These are phyloP conservation scores for Jamesozyma jinghongensis DNA, from an alignment of 805 yeast genomes.

Conservation along the genomic window DNA sequence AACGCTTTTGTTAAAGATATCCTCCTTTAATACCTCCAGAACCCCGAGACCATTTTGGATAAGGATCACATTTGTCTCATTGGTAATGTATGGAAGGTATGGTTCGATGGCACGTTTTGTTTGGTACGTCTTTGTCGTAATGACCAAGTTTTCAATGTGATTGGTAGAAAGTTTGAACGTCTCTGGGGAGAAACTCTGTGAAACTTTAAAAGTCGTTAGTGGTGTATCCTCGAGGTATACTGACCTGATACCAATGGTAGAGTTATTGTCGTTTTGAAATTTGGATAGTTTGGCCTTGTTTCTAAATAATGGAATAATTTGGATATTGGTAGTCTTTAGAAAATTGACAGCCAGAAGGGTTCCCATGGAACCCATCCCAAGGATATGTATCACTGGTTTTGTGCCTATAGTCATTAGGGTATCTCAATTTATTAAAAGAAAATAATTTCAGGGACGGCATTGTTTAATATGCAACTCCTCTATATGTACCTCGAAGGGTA, in stretches of 20 bases:
- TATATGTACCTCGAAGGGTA: background rate
- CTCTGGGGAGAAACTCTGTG: constrained; percentile 18
- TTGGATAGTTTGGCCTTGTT: constrained; percentile 16
- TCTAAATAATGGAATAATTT: constrained; percentile 27
- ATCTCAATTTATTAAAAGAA: too few species aligned
- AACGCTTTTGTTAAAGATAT: constrained; percentile 43
- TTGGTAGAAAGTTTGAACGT: constrained; percentile 11
- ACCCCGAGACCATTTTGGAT: constrained; percentile 91
- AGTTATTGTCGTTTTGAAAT: constrained; percentile 16
- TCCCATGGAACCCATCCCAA: constrained; percentile 32
- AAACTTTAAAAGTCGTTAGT: constrained; percentile 6
- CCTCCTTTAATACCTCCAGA: constrained; percentile 42
- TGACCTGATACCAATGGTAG: constrained; percentile 19
- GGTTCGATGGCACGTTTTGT: constrained; percentile 56
- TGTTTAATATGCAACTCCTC: too few species aligned
- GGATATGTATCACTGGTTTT: constrained; percentile 20
- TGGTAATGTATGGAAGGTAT: constrained; percentile 39
- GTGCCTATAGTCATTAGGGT: constrained; percentile 14
- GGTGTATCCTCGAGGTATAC: constrained; percentile 15
- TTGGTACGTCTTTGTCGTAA: constrained; percentile 75
- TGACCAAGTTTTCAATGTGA: constrained; percentile 46
- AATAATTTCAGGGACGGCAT: too few species aligned
- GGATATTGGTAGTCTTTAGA: constrained; percentile 14
- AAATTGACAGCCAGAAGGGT: constrained; percentile 24
- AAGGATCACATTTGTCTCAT: constrained; percentile 53